Evolutionary conservation across 768 basidiomycete species (phyloP), one percentile per base, ranked within the genome.

Genomic region (Tulasnella sp.): DNA sequence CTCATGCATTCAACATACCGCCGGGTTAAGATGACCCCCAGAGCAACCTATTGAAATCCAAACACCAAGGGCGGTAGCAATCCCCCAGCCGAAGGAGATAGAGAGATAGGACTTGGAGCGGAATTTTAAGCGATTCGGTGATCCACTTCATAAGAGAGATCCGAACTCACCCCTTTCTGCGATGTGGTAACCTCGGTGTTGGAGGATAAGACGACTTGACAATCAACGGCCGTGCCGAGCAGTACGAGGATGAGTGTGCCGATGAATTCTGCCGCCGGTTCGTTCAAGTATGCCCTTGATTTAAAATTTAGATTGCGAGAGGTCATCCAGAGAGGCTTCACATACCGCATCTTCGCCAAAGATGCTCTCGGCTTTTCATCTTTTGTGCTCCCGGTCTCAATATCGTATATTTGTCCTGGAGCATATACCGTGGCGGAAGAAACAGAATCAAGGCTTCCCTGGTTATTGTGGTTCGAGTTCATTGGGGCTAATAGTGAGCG

Each of bases 21-120:
- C 78, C 7, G 78, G 78, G 45, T 78, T 78, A 14, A 78, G 72
- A 67, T 78, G 78, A n/a, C 78, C 78, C 1, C 78, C 78, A 25
- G 75, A 76, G 69, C 31, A 54, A 17, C 36, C 77, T 17, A 68
- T 54, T 12, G 77, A 45, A 42, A 77, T 71, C 78, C 78, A 78
- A 22, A 78, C 78, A 14, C 78, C 78, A 17, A 78, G 31, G 25
- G 78, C 78, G 12, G 72, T 70, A 22, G 70, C 78, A 40, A 78
- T 67, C 6, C 40, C 78, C 78, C 78, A 78, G 6, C 78, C 78
- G 29, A 78, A 70, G n/a, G 69, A 70, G n/a, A 70, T 70, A 12
- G 69, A 70, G 19, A 70, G 37, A 17, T 70, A 70, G n/a, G 31
- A 36, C 69, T 70, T 49, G 22, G 49, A n/a, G 69, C 3, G 25